Evolutionary conservation across 148 eudicot genomes (phyloP).

Genomic region (Salicornia ramosissima): DNA sequence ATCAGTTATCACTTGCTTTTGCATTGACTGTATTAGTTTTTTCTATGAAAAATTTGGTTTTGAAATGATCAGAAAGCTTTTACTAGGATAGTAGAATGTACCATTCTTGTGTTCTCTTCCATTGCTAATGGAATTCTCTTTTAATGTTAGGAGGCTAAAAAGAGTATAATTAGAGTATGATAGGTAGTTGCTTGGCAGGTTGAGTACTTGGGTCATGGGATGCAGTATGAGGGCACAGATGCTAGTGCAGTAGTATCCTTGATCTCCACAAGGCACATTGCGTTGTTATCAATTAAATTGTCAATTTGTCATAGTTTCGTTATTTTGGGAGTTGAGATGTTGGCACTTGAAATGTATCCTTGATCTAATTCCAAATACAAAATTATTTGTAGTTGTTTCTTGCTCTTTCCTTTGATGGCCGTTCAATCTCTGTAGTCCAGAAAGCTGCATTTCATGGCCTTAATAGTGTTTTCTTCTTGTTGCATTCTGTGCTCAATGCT

Average conservation of each 20-base stretch:
- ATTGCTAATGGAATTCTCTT: background rate
- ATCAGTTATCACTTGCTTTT: background rate
- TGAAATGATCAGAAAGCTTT: background rate
- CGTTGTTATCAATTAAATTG: too few relatives aligned
- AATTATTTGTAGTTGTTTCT: background rate
- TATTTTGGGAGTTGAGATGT: background rate
- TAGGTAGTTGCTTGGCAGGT: background rate
- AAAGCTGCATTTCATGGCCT: too few relatives aligned
- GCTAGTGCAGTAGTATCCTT: too few relatives aligned
- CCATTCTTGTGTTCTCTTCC: background rate
- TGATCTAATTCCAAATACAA: background rate
- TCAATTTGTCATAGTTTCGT: too few relatives aligned
- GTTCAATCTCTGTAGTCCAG: too few relatives aligned
- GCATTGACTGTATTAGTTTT: background rate
- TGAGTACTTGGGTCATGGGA: slow-evolving; percentile 1
- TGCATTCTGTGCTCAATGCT: background rate
- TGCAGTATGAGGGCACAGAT: too few relatives aligned
- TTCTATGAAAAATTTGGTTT: background rate
- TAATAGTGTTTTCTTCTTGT: background rate
- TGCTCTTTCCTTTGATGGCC: background rate
- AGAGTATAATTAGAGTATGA: background rate
- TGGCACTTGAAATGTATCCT: background rate
- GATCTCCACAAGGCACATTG: too few relatives aligned
- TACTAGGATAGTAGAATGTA: background rate
- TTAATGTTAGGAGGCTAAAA: background rate